These are phyloP conservation scores for Aspergillus terreus DNA, from an alignment of 2,329 filamentous ascomycete species.

Conservation along the genomic window DNA sequence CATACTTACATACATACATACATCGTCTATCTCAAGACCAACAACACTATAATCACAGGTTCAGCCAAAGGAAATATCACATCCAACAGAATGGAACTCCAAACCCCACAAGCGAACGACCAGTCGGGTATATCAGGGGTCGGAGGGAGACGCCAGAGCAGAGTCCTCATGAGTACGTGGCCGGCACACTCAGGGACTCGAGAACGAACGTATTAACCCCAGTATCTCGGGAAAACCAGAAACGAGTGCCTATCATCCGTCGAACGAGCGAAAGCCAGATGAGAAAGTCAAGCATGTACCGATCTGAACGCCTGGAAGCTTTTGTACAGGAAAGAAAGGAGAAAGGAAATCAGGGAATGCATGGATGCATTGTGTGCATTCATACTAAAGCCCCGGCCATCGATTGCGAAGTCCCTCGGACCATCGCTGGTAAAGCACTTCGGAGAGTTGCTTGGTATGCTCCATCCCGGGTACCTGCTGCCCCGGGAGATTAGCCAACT, in stretches of 20 bases:
- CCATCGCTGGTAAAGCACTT: constrained; percentile 90
- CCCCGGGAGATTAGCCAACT: constrained; percentile 50
- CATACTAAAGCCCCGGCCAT: constrained; percentile 49
- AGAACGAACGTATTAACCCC: background rate
- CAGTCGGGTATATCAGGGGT: no score
- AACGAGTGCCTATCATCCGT: constrained; percentile 5
- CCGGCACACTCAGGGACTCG: background rate
- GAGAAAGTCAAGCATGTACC: constrained; percentile 3
- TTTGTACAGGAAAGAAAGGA: constrained; percentile 8
- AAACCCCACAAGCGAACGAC: constrained; percentile 2
- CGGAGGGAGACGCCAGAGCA: no score
- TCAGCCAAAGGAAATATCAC: constrained; percentile 8
- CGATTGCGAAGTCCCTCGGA: constrained; percentile 72
- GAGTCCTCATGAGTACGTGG: background rate
- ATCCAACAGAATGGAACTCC: constrained; percentile 7
- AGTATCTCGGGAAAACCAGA: constrained; percentile 7
- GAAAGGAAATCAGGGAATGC: constrained; percentile 10
- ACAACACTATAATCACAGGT: constrained; percentile 10
- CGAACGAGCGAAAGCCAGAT: constrained; percentile 2
- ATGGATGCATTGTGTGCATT: background rate
- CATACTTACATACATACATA: background rate
- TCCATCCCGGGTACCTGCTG: constrained; percentile 73
- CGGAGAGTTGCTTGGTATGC: constrained; percentile 81
- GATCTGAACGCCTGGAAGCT: constrained; percentile 3
- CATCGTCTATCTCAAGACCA: background rate